Conservation (phyloP, 257 asterid genomes). For the Osmanthus fragrans region DNA sequence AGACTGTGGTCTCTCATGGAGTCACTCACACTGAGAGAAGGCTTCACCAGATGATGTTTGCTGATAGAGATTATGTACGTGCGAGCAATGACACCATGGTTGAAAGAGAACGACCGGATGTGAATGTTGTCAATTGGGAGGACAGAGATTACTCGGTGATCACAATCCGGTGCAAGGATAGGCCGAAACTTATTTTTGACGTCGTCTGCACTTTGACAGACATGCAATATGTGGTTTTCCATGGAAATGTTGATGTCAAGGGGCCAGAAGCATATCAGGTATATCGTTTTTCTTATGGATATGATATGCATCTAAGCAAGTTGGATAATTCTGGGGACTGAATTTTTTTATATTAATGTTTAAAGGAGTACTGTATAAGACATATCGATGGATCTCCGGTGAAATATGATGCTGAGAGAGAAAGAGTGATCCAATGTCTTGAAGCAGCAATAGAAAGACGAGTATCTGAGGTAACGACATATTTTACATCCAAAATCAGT, state of each 20-base stretch:
- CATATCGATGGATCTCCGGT: slow-evolving; percentile 93
- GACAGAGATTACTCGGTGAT: slow-evolving; percentile 89
- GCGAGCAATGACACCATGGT: slow-evolving; percentile 32
- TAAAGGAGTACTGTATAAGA: slow-evolving; percentile 87
- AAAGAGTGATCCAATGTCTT: slow-evolving; percentile 86
- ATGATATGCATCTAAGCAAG: neutral
- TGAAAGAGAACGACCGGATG: slow-evolving; percentile 70
- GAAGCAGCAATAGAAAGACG: slow-evolving; percentile 96
- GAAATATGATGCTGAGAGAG: slow-evolving; percentile 95
- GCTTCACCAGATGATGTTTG: slow-evolving; percentile 97
- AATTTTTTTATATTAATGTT: slow-evolving; percentile 4
- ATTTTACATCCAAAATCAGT: neutral
- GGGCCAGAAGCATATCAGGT: slow-evolving; percentile 94
- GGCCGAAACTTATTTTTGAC: slow-evolving; percentile 92
- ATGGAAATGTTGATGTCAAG: slow-evolving; percentile 81
- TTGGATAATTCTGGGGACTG: too few species aligned
- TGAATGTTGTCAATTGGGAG: slow-evolving; percentile 82
- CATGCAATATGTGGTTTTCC: slow-evolving; percentile 93
- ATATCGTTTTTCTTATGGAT: neutral
- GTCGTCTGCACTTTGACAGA: slow-evolving; percentile 87
- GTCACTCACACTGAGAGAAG: slow-evolving; percentile 78
- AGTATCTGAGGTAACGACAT: slow-evolving; percentile 74
- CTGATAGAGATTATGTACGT: slow-evolving; percentile 82
- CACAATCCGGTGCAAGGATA: slow-evolving; percentile 79
- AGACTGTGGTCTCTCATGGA: slow-evolving; percentile 70